Percentiles rank a stretch among this genome's conserved stretches.
Evolutionary conservation across 139 green algal genomes (phyloP).

Genomic region (Tetraselmis striata): DNA sequence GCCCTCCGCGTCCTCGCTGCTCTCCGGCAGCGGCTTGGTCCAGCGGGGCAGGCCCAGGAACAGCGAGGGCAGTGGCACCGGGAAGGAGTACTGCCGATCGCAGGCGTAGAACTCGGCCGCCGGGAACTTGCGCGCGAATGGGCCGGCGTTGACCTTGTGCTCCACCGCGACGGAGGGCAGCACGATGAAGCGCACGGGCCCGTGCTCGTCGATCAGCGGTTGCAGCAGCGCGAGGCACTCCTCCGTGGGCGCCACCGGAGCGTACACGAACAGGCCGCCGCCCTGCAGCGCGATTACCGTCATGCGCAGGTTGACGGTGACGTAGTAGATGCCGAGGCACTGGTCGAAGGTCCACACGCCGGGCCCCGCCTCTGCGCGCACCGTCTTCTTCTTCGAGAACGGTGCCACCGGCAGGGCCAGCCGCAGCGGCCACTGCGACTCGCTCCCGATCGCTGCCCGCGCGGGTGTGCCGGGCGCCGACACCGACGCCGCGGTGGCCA

Average conservation of each 20-base stretch:
- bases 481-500: too few species aligned
- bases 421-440: not conserved
- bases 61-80: slow-evolving; percentile 30
- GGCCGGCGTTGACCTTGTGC: slow-evolving; percentile 23
- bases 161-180: slow-evolving; percentile 20
- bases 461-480: too few species aligned
- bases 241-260: slow-evolving; percentile 20
- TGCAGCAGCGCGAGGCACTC: slow-evolving; percentile 19
- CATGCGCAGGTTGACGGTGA: slow-evolving; percentile 24
- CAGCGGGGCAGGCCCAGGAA: too few species aligned
- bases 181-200: slow-evolving; percentile 16
- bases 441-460: too few species aligned
- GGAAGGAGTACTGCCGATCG: slow-evolving; percentile 39
- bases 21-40: too few species aligned
- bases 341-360: slow-evolving; percentile 30
- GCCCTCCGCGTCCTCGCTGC: too few species aligned
- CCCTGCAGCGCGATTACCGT: slow-evolving; percentile 16
- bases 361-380: not conserved
- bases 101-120: slow-evolving; percentile 21
- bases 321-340: slow-evolving; percentile 20
- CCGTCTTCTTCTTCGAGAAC: not conserved
- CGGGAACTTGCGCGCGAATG: slow-evolving; percentile 11
- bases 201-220: slow-evolving; percentile 4
- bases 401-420: not conserved
- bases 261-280: slow-evolving; percentile 22